phyloP scores from a whole-genome alignment of 1,139 yeast genomes.

The Candida labiduridarum region DNA sequence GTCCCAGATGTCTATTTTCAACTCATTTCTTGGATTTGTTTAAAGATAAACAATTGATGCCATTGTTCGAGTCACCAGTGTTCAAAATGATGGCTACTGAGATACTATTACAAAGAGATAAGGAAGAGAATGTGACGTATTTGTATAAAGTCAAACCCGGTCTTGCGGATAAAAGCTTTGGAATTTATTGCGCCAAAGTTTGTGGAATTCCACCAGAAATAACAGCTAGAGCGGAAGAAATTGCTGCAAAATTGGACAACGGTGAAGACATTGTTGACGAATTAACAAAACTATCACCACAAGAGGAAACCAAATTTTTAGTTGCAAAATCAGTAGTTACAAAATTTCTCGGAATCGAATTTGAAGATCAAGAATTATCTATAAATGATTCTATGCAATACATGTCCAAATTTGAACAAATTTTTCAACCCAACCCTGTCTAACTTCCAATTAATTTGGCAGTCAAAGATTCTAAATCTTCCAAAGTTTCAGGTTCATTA shows the following conservation, averaged over 20 bases:
- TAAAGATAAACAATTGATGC: constrained; percentile 12
- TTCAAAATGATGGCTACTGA: constrained; percentile 21
- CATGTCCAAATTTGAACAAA: constrained; percentile 10
- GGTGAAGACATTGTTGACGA: constrained; percentile 21
- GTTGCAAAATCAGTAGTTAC: constrained; percentile 24
- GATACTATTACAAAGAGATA: constrained; percentile 18
- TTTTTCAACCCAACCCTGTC: constrained; percentile 6
- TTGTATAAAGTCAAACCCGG: constrained; percentile 33
- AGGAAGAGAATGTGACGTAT: constrained; percentile 25
- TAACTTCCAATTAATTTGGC: constrained; percentile 48
- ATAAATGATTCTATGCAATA: constrained; percentile 5
- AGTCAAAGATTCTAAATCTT: constrained; percentile 91
- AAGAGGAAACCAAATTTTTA: constrained; percentile 18
- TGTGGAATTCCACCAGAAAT: constrained; percentile 33
- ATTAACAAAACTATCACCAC: constrained; percentile 17
- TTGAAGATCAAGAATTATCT: constrained; percentile 6
- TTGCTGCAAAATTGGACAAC: constrained; percentile 17
- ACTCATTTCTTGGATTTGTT: constrained; percentile 50
- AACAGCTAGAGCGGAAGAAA: constrained; percentile 27
- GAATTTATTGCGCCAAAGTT: constrained; percentile 38
- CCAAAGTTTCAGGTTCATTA: constrained; percentile 87
- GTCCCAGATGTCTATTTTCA: constrained; percentile 38
- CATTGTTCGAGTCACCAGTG: constrained; percentile 4
- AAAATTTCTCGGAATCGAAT: constrained; percentile 20
- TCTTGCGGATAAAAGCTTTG: constrained; percentile 33